Conservation (phyloP, 495 filamentous ascomycete genomes). For the Neurospora sp. region DNA sequence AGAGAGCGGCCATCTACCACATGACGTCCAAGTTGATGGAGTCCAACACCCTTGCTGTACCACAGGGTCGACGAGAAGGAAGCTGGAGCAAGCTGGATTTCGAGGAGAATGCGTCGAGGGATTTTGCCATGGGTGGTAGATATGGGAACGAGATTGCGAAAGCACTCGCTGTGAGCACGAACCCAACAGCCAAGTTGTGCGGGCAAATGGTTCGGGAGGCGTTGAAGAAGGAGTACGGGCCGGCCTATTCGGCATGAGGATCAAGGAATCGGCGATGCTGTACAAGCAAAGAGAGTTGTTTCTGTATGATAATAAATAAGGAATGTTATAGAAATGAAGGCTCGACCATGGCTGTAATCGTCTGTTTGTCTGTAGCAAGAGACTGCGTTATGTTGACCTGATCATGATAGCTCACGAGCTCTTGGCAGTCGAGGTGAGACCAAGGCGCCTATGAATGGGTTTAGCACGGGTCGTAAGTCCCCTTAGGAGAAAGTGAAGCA, state of each 20-base stretch:
- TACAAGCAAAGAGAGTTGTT: not conserved
- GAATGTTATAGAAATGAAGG: not conserved
- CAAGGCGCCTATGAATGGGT: constrained; percentile 14
- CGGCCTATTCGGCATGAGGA: constrained; percentile 22
- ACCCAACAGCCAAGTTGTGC: constrained; percentile 84
- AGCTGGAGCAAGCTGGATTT: constrained; percentile 43
- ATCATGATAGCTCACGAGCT: constrained; percentile 6
- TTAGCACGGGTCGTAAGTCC: not conserved
- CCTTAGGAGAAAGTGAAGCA: not conserved
- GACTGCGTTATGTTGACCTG: not conserved
- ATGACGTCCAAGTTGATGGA: constrained; percentile 45
- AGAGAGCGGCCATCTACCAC: constrained; percentile 63
- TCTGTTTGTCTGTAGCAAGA: not conserved
- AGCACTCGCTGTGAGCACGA: constrained; percentile 66
- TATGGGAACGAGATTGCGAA: constrained; percentile 74
- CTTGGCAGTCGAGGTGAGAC: constrained; percentile 8
- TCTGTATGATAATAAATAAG: not conserved
- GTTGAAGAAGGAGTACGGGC: constrained; percentile 63
- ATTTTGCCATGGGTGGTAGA: constrained; percentile 64
- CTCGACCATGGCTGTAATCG: not conserved
- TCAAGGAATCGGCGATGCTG: not conserved
- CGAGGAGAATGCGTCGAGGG: constrained; percentile 61
- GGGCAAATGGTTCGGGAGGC: constrained; percentile 80
- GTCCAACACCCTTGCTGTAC: constrained; percentile 13
- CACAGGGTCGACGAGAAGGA: constrained; percentile 26